A percentile compares a stretch with the other conserved stretches of the same genome.
phyloP scores from a whole-genome alignment of 1,139 yeast species.

The Hyphopichia buzzinii region DNA sequence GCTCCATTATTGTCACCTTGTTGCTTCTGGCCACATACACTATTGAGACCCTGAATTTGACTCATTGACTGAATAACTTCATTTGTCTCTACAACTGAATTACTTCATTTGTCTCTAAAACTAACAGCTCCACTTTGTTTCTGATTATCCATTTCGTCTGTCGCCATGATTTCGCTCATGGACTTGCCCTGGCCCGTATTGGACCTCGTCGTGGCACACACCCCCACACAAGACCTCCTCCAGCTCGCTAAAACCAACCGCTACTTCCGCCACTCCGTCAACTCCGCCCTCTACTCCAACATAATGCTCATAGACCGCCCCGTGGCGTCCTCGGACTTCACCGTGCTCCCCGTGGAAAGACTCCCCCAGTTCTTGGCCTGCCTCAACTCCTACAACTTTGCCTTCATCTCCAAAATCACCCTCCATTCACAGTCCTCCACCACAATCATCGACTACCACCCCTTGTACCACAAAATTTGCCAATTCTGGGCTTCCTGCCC shows the following conservation, averaged over 20 bases:
- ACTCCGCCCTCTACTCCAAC: slow-evolving; percentile 14
- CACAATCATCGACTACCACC: slow-evolving; percentile 15
- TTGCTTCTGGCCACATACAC: too few relatives aligned
- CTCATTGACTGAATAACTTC: too few relatives aligned
- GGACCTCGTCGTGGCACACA: slow-evolving; percentile 7
- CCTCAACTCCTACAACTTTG: slow-evolving; percentile 13
- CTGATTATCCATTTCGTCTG: background rate
- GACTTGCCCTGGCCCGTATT: slow-evolving; percentile 8
- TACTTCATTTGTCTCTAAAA: too few relatives aligned
- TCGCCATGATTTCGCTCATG: slow-evolving; percentile 1
- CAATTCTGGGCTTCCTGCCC: slow-evolving; percentile 14
- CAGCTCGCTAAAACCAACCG: slow-evolving; percentile 12
- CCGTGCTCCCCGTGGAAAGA: slow-evolving; percentile 9
- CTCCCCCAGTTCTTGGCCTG: slow-evolving; percentile 12
- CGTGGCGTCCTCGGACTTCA: slow-evolving; percentile 6
- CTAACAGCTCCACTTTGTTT: too few relatives aligned
- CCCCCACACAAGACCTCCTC: slow-evolving; percentile 10
- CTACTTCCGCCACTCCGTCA: slow-evolving; percentile 14
- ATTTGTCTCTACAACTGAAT: too few relatives aligned
- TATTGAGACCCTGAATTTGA: too few relatives aligned
- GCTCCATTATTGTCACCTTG: too few relatives aligned
- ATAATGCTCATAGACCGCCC: slow-evolving; percentile 15
- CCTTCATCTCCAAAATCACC: slow-evolving; percentile 13
- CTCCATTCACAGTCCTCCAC: slow-evolving; percentile 20
- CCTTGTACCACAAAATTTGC: slow-evolving; percentile 15